phyloP scores from a whole-genome alignment of 139 green algal species.

The Axilococcus clingmanii region DNA sequence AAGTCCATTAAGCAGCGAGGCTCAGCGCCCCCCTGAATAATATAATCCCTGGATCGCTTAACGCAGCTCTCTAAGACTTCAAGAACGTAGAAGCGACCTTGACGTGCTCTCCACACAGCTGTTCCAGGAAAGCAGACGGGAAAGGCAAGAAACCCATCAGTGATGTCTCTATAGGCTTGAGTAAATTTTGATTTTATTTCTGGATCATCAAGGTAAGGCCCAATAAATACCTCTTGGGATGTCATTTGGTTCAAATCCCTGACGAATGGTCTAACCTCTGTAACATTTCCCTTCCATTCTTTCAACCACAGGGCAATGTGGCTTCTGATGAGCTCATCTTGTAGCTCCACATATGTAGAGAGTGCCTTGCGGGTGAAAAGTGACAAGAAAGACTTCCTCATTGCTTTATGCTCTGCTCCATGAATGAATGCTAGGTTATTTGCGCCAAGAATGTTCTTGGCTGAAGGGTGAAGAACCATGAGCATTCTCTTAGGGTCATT shows the following conservation, averaged over 20 bases:
- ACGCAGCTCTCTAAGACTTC: slow-evolving; percentile 47
- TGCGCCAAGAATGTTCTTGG: slow-evolving; percentile 61
- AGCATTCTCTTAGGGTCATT: slow-evolving; percentile 56
- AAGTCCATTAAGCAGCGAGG: slow-evolving; percentile 70
- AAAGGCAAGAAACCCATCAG: slow-evolving; percentile 51
- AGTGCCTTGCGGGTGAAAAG: slow-evolving; percentile 79
- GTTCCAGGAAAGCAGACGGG: slow-evolving; percentile 74
- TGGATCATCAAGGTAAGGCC: slow-evolving; percentile 69
- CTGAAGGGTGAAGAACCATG: slow-evolving; percentile 68
- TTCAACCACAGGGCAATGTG: slow-evolving; percentile 42
- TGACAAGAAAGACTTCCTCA: slow-evolving; percentile 72
- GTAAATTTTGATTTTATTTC: slow-evolving; percentile 45
- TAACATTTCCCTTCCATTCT: slow-evolving; percentile 16
- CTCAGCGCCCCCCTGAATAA: slow-evolving; percentile 35
- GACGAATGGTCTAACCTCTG: slow-evolving; percentile 27
- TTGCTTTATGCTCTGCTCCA: slow-evolving; percentile 62
- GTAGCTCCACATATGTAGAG: slow-evolving; percentile 52
- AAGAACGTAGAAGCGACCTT: slow-evolving; percentile 59
- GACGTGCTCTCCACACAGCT: slow-evolving; percentile 55
- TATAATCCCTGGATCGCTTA: not conserved
- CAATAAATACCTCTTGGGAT: slow-evolving; percentile 72
- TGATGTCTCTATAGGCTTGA: slow-evolving; percentile 63
- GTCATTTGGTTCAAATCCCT: slow-evolving; percentile 66
- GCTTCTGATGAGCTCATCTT: slow-evolving; percentile 64
- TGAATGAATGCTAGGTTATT: slow-evolving; percentile 79